A percentile compares a stretch with the other conserved stretches of the same genome.
Conservation (phyloP, 306 rosid genomes). For the Myrica gale region DNA sequence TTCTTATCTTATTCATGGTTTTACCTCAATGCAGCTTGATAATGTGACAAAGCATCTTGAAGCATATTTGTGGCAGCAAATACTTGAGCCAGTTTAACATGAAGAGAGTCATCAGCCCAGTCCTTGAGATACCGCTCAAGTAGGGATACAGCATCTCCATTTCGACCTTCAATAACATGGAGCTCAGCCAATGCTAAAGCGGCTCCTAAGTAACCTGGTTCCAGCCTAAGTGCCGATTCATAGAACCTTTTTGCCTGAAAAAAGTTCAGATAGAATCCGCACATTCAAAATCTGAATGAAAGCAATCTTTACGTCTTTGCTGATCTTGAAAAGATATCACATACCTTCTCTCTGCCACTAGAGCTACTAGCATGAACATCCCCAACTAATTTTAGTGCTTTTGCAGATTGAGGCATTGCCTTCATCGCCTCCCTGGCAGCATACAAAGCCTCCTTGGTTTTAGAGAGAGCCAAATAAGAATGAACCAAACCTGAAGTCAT, state of each 20-base stretch:
- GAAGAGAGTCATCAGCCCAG: constrained; percentile 99
- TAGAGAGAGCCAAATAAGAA: constrained; percentile 78
- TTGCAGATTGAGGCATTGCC: constrained; percentile 99
- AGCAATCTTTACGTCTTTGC: constrained; percentile 25
- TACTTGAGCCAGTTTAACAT: constrained; percentile 96
- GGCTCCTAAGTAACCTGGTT: constrained; percentile 99
- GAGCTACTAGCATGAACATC: constrained; percentile 95
- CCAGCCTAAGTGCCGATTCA: constrained; percentile 98
- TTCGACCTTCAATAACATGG: constrained; percentile 93
- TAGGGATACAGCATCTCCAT: constrained; percentile 85
- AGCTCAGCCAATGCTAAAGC: constrained; percentile 98
- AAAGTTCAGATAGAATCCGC: constrained; percentile 28
- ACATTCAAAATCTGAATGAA: constrained; percentile 23
- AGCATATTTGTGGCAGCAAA: constrained; percentile 93
- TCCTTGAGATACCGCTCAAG: constrained; percentile 95
- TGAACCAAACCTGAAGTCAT: constrained; percentile 82
- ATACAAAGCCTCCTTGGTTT: constrained; percentile 91
- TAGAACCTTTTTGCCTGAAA: constrained; percentile 91
- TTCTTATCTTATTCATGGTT: constrained; percentile 19
- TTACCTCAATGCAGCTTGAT: constrained; percentile 93
- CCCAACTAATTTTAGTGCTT: constrained; percentile 94
- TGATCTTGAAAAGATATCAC: constrained; percentile 14
- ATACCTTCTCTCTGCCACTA: constrained; percentile 93
- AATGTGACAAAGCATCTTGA: constrained; percentile 91
- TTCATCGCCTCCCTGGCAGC: constrained; percentile 99